phyloP scores from a whole-genome alignment of 1,284 basidiomycete species.

The Boletus smithii region DNA sequence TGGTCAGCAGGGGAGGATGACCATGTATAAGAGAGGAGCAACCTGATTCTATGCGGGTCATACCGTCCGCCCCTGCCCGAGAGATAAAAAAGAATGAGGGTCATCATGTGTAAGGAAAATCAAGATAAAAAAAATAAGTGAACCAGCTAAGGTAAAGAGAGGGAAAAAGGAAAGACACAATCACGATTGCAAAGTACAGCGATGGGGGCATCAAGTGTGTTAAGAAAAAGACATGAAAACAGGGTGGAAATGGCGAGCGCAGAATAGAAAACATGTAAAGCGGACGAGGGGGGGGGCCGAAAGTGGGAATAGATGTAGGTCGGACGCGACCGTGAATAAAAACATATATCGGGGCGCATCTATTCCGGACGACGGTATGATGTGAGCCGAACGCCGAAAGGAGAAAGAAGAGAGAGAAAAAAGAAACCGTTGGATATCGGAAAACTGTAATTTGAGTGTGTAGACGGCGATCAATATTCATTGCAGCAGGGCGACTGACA shows the following conservation, averaged over 20 bases:
- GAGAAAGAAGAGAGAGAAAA: too few species aligned
- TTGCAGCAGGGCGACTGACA: not conserved
- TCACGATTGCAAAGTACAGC: constrained; percentile 22
- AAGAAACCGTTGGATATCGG: constrained; percentile 15
- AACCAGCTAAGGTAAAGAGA: not conserved
- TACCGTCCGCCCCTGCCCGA: constrained; percentile 17
- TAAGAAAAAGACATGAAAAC: constrained; percentile 13
- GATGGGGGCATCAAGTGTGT: constrained; percentile 9
- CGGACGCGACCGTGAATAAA: constrained; percentile 3
- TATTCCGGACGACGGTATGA: constrained; percentile 20
- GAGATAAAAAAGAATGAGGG: not conserved
- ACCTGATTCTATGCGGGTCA: constrained; percentile 22
- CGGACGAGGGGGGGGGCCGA: not conserved
- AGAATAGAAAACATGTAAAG: constrained; percentile 3
- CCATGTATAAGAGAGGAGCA: constrained; percentile 12
- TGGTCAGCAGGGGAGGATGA: constrained; percentile 1
- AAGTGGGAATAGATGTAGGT: not conserved
- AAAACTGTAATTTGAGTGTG: constrained; percentile 22
- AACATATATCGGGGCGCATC: constrained; percentile 16
- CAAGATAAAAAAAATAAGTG: not conserved
- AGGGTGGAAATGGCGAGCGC: constrained; percentile 6
- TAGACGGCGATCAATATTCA: constrained; percentile 16
- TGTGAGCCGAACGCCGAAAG: constrained; percentile 15
- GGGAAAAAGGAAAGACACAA: not conserved
- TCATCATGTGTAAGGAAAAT: not conserved